These are phyloP conservation scores for Paramecium tetraurelia DNA, from an alignment of 73 alveolate species.

Conservation along the genomic window DNA sequence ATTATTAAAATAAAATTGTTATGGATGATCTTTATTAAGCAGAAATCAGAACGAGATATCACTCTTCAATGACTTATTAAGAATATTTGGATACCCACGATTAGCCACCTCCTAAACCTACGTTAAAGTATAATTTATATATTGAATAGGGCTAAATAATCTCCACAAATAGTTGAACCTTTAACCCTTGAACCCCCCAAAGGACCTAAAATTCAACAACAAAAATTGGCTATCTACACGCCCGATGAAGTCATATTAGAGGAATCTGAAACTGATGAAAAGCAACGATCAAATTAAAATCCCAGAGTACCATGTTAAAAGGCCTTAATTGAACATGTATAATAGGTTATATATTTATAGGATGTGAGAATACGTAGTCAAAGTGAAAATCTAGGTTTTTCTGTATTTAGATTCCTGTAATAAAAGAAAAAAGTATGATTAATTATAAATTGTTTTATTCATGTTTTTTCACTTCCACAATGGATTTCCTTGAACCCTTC, in stretches of 20 bases:
- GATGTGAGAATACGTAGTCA: neutral
- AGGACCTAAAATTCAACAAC: conserved; percentile 17
- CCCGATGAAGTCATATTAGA: conserved; percentile 39
- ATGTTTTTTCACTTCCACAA: neutral
- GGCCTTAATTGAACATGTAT: conserved; percentile 9
- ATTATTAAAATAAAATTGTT: neutral
- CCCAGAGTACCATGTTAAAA: neutral
- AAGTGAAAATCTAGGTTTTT: conserved; percentile 14
- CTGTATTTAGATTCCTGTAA: conserved; percentile 14
- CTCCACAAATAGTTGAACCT: conserved; percentile 11
- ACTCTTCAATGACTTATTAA: conserved; percentile 3
- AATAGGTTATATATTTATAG: neutral
- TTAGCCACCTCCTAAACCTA: neutral
- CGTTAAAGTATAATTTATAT: neutral
- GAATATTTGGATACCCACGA: conserved; percentile 11
- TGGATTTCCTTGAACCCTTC: neutral
- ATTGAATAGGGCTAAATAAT: neutral
- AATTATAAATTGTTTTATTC: neutral
- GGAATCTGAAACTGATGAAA: conserved; percentile 14
- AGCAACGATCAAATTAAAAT: neutral
- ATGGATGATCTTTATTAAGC: neutral
- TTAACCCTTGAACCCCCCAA: conserved; percentile 20
- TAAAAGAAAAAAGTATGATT: conserved; percentile 3
- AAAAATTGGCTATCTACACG: neutral
- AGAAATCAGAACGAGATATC: neutral